A percentile compares a stretch with the other conserved stretches of the same genome.
Conservation (phyloP, 73 alveolate genomes). For the Paramecium primaurelia region DNA sequence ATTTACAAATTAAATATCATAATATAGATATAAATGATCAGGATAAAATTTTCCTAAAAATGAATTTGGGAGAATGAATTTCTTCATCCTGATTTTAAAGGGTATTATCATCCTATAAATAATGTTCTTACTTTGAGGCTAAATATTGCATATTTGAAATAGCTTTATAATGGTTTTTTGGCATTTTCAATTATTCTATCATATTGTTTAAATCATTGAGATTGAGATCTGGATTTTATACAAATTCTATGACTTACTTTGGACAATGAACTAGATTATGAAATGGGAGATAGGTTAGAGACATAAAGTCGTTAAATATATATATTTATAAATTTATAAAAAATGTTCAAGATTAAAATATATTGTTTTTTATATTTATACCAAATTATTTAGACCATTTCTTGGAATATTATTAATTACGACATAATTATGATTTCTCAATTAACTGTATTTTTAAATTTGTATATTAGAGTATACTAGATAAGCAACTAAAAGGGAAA, state of each 20-base stretch:
- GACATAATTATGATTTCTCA: background rate
- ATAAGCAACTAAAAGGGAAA: no score
- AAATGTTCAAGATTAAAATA: background rate
- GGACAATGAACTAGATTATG: constrained; percentile 9
- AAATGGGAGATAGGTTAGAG: background rate
- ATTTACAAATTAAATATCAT: background rate
- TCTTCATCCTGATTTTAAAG: background rate
- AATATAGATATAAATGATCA: background rate
- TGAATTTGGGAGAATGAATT: background rate
- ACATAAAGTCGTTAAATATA: constrained; percentile 2
- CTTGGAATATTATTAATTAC: no score
- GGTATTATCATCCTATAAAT: background rate
- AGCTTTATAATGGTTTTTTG: constrained; percentile 10
- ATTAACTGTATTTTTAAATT: no score
- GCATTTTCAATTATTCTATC: background rate
- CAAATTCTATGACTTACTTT: background rate
- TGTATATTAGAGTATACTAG: no score
- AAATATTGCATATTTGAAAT: background rate
- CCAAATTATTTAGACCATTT: background rate
- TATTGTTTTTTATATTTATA: background rate
- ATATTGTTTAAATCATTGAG: background rate
- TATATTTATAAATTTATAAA: background rate
- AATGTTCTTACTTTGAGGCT: background rate
- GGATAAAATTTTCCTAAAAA: background rate
- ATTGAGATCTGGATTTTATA: background rate